Evolutionary conservation across 495 filamentous ascomycete species (phyloP), one percentile per base, ranked within the genome.

Genomic region (Chaetomium fimeti): DNA sequence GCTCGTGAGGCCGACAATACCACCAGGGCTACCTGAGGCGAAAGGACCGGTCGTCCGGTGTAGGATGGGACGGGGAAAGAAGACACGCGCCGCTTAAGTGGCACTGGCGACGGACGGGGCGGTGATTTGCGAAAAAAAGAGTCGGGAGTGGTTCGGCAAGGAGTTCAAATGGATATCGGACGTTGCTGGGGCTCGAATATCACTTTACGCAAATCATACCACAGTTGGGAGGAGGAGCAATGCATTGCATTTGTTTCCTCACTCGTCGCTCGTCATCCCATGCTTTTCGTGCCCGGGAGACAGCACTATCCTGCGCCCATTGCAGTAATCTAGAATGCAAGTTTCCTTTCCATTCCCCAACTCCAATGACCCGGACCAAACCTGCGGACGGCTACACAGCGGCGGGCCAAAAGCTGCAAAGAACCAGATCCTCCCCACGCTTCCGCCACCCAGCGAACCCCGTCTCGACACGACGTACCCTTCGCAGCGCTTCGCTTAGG

Each of bases 401-500:
- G 55, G 62, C 62, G 55, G 42, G 59, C 58, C 66, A 55, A 57
- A 43, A 53, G 61, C 66, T 64, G 67, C 71, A 67, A 64, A 66
- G 52, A 69, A 67, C 53, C 52, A 54, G 38, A 27, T 40, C 45
- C 7, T 36, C 47, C 22, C n/a, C 32, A 24, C 60, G 40, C 27
- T 64, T 36, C 40, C 64, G 57, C 22, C 38, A 36, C 32, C 20
- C 71, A 57, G 51, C 57, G n/a, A 60, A 43, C 43, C 62, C 55
- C 47, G 32, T 62, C 69, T 60, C 66, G 56, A 60, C 68, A 36
- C 61, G 36, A 25, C 61, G 53, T 59, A 36, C 42, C 32, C 40
- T 24, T 29, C 25, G 55, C 36, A 24, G 55, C 28, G 55, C 36
- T 32, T 53, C 64, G 61, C 66, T 79, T 88, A 90, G 76, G 87